Conservation (phyloP, 768 basidiomycete genomes). For the Rhizopogon sp. region DNA sequence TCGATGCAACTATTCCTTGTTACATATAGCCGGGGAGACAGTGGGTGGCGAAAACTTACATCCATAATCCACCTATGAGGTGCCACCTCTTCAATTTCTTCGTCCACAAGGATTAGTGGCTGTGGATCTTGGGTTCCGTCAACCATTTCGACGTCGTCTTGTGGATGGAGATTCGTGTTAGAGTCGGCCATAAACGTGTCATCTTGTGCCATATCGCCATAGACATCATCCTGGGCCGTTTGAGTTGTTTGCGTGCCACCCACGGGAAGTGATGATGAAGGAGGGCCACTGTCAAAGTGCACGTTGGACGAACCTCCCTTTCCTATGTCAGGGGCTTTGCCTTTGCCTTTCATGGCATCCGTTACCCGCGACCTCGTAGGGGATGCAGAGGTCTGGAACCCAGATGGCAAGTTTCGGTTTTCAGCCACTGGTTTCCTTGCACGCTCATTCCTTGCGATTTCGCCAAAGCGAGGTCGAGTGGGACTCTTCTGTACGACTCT, state of each 20-base stretch:
- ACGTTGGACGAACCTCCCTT: neutral
- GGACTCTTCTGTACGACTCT: constrained; percentile 31
- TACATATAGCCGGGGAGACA: constrained; percentile 1
- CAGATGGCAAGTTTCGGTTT: constrained; percentile 18
- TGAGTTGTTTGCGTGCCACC: constrained; percentile 17
- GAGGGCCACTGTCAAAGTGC: neutral
- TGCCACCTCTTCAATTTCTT: constrained; percentile 28
- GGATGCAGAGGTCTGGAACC: constrained; percentile 18
- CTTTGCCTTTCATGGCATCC: constrained; percentile 13
- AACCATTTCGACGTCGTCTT: constrained; percentile 31
- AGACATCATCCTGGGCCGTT: constrained; percentile 16
- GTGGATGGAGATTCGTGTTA: constrained; percentile 16
- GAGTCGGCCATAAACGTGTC: constrained; percentile 9
- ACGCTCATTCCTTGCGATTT: constrained; percentile 19
- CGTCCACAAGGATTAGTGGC: constrained; percentile 18
- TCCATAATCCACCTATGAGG: constrained; percentile 50
- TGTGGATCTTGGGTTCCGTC: constrained; percentile 17
- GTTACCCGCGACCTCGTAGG: constrained; percentile 9
- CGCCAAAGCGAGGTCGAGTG: constrained; percentile 29
- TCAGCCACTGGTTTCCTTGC: constrained; percentile 13
- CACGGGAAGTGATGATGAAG: constrained; percentile 15
- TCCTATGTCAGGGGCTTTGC: neutral
- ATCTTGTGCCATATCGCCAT: constrained; percentile 10
- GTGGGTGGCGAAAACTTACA: constrained; percentile 31
- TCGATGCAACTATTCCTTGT: constrained; percentile 44